A percentile compares a stretch with the other conserved stretches of the same genome.
Conservation (phyloP, 768 basidiomycete species). For the Atractiella rhizophila region DNA sequence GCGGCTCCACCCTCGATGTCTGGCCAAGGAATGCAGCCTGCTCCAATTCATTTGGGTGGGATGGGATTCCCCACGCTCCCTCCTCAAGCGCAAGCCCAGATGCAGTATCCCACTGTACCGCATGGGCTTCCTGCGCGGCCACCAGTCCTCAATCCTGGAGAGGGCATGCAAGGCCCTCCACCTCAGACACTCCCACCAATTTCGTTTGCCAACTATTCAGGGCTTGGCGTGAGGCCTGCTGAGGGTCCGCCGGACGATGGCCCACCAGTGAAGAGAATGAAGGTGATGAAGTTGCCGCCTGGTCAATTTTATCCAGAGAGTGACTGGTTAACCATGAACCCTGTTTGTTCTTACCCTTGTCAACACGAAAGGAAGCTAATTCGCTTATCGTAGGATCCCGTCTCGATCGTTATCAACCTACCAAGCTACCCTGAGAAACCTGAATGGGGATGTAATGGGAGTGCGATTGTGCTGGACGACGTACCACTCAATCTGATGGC, state of each 20-base stretch:
- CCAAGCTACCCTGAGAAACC: slow-evolving; percentile 58
- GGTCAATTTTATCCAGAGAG: slow-evolving; percentile 61
- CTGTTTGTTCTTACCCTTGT: neutral
- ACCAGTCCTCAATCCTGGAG: too few relatives aligned
- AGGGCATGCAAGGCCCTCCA: too few relatives aligned
- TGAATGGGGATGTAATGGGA: slow-evolving; percentile 79
- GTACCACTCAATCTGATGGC: slow-evolving; percentile 61
- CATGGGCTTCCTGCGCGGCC: too few relatives aligned
- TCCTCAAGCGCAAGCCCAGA: slow-evolving; percentile 31
- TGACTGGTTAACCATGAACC: slow-evolving; percentile 12
- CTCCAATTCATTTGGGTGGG: slow-evolving; percentile 17
- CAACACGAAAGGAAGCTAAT: neutral
- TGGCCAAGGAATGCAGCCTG: slow-evolving; percentile 25
- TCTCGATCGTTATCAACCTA: slow-evolving; percentile 59
- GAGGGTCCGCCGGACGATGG: slow-evolving; percentile 28
- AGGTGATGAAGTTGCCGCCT: slow-evolving; percentile 58
- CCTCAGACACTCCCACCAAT: too few relatives aligned
- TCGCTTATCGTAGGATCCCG: slow-evolving; percentile 37
- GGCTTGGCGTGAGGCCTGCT: slow-evolving; percentile 3
- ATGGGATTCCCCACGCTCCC: slow-evolving; percentile 52
- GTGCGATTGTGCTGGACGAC: slow-evolving; percentile 48
- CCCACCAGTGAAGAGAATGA: slow-evolving; percentile 66
- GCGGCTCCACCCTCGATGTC: slow-evolving; percentile 23
- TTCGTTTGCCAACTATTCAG: neutral
- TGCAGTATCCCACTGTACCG: too few relatives aligned